These are phyloP conservation scores for Pythium aquatile DNA, from an alignment of 352 stramenopile genomes.

Conservation along the genomic window DNA sequence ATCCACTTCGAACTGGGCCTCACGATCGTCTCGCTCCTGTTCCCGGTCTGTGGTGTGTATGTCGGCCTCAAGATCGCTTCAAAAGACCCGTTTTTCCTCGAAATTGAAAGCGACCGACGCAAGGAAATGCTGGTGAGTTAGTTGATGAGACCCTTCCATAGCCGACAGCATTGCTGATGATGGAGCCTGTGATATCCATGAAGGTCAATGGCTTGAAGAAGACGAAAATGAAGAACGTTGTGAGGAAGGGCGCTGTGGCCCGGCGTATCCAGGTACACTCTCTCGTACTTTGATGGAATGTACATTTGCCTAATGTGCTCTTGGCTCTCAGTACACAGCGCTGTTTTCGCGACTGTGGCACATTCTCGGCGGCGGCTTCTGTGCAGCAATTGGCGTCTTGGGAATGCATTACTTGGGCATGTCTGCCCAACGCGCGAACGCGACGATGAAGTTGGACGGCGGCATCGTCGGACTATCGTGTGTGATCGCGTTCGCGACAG, in stretches of 20 bases:
- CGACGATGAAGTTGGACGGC: conserved; percentile 38
- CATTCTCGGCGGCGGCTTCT: conserved; percentile 49
- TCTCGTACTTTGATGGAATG: not conserved
- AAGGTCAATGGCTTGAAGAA: conserved; percentile 36
- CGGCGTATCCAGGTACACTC: conserved; percentile 36
- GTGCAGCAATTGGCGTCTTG: conserved; percentile 56
- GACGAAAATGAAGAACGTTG: conserved; percentile 43
- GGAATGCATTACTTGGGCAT: conserved; percentile 80
- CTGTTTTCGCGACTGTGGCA: conserved; percentile 58
- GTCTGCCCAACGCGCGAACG: conserved; percentile 57
- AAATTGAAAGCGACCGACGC: conserved; percentile 52
- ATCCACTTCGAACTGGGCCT: conserved; percentile 58
- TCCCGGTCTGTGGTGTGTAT: conserved; percentile 51
- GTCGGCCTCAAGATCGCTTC: conserved; percentile 61
- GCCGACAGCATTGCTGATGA: too few species aligned
- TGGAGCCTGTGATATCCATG: too few species aligned
- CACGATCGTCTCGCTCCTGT: conserved; percentile 61
- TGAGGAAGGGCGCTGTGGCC: conserved; percentile 41
- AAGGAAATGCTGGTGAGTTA: conserved; percentile 28
- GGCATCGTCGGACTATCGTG: conserved; percentile 49
- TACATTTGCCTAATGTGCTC: not conserved
- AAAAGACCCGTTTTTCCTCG: conserved; percentile 63
- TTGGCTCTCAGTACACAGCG: conserved; percentile 30
- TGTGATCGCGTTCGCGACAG: conserved; percentile 58
- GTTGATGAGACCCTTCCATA: too few species aligned